These are phyloP conservation scores for Prunus kanzakura DNA, from an alignment of 306 rosid genomes.

Conservation along the genomic window DNA sequence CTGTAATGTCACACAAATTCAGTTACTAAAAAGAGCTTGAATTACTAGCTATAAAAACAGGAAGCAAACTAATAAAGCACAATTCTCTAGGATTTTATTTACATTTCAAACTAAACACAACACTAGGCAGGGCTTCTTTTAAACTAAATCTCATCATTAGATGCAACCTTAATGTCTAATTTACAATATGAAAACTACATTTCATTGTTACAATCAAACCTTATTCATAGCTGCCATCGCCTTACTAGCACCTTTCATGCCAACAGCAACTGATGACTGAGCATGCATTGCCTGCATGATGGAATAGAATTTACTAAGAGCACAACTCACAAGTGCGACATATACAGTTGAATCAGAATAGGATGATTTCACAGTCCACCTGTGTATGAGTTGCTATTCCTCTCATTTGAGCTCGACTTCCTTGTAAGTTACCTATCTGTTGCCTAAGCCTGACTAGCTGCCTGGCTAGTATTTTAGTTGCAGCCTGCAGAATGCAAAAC, in stretches of 20 bases:
- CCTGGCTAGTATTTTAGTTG: constrained; percentile 89
- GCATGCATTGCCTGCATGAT: constrained; percentile 86
- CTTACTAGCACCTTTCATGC: constrained; percentile 86
- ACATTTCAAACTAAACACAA: background rate
- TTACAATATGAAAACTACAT: background rate
- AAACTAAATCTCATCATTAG: background rate
- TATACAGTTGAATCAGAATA: background rate
- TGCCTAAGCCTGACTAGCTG: constrained; percentile 93
- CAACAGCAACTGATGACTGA: constrained; percentile 89
- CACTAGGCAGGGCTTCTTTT: background rate
- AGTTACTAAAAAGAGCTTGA: constrained; percentile 3
- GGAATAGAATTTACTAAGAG: constrained; percentile 21
- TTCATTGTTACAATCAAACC: constrained; percentile 39
- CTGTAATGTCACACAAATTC: constrained; percentile 49
- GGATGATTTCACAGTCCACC: constrained; percentile 38
- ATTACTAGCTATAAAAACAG: background rate
- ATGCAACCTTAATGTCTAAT: background rate
- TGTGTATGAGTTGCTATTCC: constrained; percentile 98
- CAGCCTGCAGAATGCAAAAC: constrained; percentile 52
- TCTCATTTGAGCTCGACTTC: constrained; percentile 99
- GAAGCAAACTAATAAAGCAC: background rate
- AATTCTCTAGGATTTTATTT: background rate
- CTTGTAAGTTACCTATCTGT: constrained; percentile 92
- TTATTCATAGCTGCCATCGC: constrained; percentile 91
- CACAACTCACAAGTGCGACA: background rate